Evolutionary conservation across 2,329 filamentous ascomycete genomes (phyloP), one percentile per base, ranked within the genome.

Genomic region (Fusarium guadeloupense): DNA sequence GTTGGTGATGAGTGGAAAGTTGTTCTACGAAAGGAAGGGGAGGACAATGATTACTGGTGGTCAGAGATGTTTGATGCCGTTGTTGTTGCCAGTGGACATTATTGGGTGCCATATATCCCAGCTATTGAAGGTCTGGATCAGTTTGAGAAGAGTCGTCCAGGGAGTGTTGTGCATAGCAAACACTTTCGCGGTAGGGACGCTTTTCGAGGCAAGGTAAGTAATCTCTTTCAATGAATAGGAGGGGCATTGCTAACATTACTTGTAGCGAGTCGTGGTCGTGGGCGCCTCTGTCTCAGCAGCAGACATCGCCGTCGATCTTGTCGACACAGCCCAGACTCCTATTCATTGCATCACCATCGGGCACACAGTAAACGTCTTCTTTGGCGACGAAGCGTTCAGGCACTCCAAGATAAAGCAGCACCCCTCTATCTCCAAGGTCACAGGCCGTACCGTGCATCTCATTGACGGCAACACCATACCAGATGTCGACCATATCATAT

Each of bases 231-330:
- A 1, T 9, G 13, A 6, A n/a, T 1, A 1, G 31, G 17, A 10
- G 1, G 3, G 4, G 3, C 1, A 6, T 4, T 28, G 14, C 44
- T 58, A 23, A 55, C 1, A 7, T 28, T 1, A 4, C 0, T 4
- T 51, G 2, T 31, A 87, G 83, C 80, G 76, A 54, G 83, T 89
- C 0, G 76, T 89, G 1, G 80, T 87, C 0, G 84, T 90, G 2
- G 87, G 87, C 4, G 86, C 84, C 1, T 88, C 84, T 1, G 86
- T 89, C 4, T 89, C 86, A 0, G 86, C 83, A 0, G 82, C 85
- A 23, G 88, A 90, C 64, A 87, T 87, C 12, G 80, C 83, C 2
- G 80, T 82, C 51, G 82, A 85, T 46, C 75, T 87, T 3, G 72
- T 80, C 13, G 74, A 76, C 12, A 73, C 77, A 0, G 80, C 80